Evolutionary conservation across 2,329 filamentous ascomycete genomes (phyloP).

Genomic region (Ophiostoma australiae): DNA sequence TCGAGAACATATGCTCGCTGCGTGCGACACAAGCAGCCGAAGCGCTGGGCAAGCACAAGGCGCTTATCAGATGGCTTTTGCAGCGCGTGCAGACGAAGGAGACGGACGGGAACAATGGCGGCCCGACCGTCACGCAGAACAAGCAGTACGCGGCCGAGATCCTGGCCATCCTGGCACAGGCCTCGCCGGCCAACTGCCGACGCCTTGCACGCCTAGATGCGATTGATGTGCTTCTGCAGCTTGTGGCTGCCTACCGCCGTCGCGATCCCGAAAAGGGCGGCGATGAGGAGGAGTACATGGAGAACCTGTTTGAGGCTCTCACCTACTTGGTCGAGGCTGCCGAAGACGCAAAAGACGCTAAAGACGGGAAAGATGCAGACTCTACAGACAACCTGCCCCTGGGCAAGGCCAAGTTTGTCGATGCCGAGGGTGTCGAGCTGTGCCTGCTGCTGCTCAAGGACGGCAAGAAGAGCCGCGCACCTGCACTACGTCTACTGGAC

Average conservation of each 20-base stretch:
- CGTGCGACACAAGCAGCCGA: constrained; percentile 60
- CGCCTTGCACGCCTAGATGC: constrained; percentile 63
- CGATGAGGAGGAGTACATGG: constrained; percentile 90
- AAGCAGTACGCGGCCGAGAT: constrained; percentile 94
- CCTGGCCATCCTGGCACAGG: constrained; percentile 80
- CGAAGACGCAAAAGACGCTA: background rate
- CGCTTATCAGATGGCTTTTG: constrained; percentile 69
- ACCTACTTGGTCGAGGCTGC: constrained; percentile 62
- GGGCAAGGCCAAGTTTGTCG: constrained; percentile 77
- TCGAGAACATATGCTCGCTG: constrained; percentile 78
- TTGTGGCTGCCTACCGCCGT: constrained; percentile 78
- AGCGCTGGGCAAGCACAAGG: constrained; percentile 63
- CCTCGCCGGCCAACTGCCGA: constrained; percentile 59
- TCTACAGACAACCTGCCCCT: background rate
- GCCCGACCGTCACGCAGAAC: constrained; percentile 68
- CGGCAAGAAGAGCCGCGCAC: constrained; percentile 64
- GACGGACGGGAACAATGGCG: constrained; percentile 16
- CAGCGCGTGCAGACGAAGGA: constrained; percentile 66
- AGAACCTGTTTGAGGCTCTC: constrained; percentile 85
- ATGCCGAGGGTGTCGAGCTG: constrained; percentile 87
- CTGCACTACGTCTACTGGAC: constrained; percentile 73
- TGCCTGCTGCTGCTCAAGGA: constrained; percentile 88
- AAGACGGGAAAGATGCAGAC: constrained; percentile 32
- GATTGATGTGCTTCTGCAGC: constrained; percentile 73
- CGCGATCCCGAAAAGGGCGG: constrained; percentile 78